These are phyloP conservation scores for Nannochloris sp. DNA, from an alignment of 139 green algal species.

Conservation along the genomic window DNA sequence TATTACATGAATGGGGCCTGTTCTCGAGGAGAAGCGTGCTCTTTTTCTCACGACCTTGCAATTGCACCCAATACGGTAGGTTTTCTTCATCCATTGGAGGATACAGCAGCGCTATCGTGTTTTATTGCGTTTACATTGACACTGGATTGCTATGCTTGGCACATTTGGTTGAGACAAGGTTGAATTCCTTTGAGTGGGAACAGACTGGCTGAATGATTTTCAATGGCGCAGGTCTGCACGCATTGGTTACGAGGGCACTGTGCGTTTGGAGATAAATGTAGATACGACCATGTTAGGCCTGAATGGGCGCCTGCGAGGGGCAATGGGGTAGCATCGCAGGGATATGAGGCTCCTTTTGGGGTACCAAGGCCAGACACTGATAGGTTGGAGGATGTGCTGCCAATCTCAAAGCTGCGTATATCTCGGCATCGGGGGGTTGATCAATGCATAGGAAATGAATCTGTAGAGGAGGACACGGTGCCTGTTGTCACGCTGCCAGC, in stretches of 20 bases:
- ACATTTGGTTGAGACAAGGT: too few species aligned
- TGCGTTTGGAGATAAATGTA: constrained; percentile 38
- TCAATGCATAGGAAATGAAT: neutral
- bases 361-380: constrained; percentile 9
- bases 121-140: neutral
- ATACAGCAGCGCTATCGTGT: neutral
- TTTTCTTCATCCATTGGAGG: neutral
- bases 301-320: constrained; percentile 12
- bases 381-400: constrained; percentile 11
- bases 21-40: neutral
- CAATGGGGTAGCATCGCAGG: neutral
- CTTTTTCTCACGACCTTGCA: constrained; percentile 3
- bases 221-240: constrained; percentile 39
- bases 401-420: constrained; percentile 25
- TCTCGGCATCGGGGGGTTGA: neutral
- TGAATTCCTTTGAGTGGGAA: too few species aligned
- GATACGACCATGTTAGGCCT: constrained; percentile 22
- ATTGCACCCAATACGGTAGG: neutral
- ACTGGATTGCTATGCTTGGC: too few species aligned
- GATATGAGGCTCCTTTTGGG: neutral
- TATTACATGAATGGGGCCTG: constrained; percentile 9
- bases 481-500: neutral
- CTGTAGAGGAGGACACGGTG: neutral
- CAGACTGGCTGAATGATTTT: too few species aligned
- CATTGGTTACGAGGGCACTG: constrained; percentile 50